Base-by-base conservation (phyloP, 1,284 basidiomycete genomes). In the Boletus hoseneyae region DNA sequence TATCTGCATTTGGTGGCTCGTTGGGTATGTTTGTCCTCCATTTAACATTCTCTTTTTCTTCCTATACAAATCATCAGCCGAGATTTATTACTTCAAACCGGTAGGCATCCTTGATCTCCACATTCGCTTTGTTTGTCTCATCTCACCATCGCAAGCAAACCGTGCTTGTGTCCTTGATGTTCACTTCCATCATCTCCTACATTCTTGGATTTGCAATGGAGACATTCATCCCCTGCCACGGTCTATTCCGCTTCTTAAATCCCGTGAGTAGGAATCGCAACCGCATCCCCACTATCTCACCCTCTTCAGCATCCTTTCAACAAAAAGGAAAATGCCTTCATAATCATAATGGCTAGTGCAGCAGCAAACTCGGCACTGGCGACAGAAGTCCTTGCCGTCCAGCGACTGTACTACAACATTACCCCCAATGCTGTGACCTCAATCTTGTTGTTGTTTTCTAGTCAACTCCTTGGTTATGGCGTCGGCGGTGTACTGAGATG, bases 341-440 rank as follows among this genome's bases (percentile, higher is more conserved):
- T 86, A 34, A 75, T 83, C 16, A 84, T 87, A 56, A 84, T 87
- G 80, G 65, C 83, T 2, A 80, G 80, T 32, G 81, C 85, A 4
- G 82, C 83, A 1, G 75, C 80, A 2, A 76, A 76, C 6, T 79
- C 29, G 12, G 29, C 29, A 1, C 29, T 30, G 29, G 29, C 29
- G 3, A 30, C 29, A 6, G 29, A 30, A 30, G 29, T 30, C 29
- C 29, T 30, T 30, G 29, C 29, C 29, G 29, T 30, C 29, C 75
- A 87, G 40, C 74, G 79, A 39, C 56, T 73, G 23, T 76, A 66
- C 41, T 85, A 87, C 55, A 72, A 30, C 12, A 30, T 82, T 48
- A 75, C 66, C 4, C 74, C 82, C 1, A 78, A 80, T 51, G 66
- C 73, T n/a, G 77, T 66, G 5, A 66, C 76, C 4, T 79, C 80